These are phyloP conservation scores for Ceratobasidium sp. DNA, from an alignment of 1,284 basidiomycete genomes.

Conservation along the genomic window DNA sequence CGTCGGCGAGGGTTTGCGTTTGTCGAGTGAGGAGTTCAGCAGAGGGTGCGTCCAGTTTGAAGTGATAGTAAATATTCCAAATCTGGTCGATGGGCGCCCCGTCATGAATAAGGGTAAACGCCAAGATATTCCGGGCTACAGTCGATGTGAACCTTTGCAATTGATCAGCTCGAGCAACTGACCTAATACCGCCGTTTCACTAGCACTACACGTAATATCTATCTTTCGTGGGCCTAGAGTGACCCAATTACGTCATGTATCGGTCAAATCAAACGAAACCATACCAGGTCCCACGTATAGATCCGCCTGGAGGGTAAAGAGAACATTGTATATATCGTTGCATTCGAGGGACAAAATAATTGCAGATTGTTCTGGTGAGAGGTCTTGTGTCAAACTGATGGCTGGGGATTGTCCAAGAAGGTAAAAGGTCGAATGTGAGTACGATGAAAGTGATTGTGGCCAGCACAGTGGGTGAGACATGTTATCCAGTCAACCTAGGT, in stretches of 20 bases:
- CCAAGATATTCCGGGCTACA: slow-evolving; percentile 54
- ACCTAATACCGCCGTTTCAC: slow-evolving; percentile 65
- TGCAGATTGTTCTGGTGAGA: slow-evolving; percentile 12
- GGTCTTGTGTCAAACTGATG: slow-evolving; percentile 16
- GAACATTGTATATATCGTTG: slow-evolving; percentile 3
- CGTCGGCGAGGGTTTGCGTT: slow-evolving; percentile 54
- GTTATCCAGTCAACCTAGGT: background rate
- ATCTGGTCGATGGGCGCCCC: slow-evolving; percentile 45
- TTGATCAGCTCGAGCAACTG: background rate
- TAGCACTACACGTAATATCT: slow-evolving; percentile 67
- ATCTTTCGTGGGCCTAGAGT: slow-evolving; percentile 51
- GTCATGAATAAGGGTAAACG: slow-evolving; percentile 52
- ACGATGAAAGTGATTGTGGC: too few relatives aligned
- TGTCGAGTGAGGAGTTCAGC: slow-evolving; percentile 53
- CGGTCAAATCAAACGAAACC: background rate
- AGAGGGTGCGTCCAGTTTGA: slow-evolving; percentile 56
- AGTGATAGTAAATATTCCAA: slow-evolving; percentile 67
- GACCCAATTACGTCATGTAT: background rate
- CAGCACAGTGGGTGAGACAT: slow-evolving; percentile 41
- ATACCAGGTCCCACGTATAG: background rate
- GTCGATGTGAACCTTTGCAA: background rate
- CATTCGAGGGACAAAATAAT: slow-evolving; percentile 11
- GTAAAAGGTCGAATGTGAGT: slow-evolving; percentile 41
- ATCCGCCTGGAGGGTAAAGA: slow-evolving; percentile 7
- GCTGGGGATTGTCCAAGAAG: background rate